Evolutionary conservation across 257 asterid genomes (phyloP), one percentile per base, ranked within the genome.

Genomic region (Verbascum thapsus): DNA sequence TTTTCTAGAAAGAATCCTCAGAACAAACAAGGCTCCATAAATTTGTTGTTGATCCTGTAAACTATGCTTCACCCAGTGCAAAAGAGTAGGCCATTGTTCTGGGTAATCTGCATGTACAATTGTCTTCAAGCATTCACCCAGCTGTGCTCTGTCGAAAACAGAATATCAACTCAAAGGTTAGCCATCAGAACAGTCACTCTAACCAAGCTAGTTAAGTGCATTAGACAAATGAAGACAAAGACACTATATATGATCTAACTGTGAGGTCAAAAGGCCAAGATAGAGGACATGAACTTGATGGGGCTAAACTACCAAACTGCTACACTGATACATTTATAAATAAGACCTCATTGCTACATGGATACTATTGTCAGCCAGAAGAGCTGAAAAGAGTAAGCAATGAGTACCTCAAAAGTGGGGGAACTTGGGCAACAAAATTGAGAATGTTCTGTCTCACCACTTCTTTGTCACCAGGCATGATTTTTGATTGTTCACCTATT

Each of bases 81-180:
- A 57, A 63, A 94, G 95, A 13, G 81, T 73, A 22, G 95, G 98
- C 99, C 99, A 94, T 63, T 94, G 96, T 77, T 94, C 99, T 2
- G 98, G 98, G 74, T 90, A 94, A 71, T 94, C 99, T 2, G 95
- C 84, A 64, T 85, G 90, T 64, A 94, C 51, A 39, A 90, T 80
- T 4, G 96, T 87, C 81, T 88, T 94, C 78, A 94, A 73, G 80
- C 98, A 90, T 73, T 90, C 98, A 3, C 96, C 98, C 63, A 94
- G 77, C 79, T 94, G 99, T 54, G 87, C 83, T 80, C 98, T 94
- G 87, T 61, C 76, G 34, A 77, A 32, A 64, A 30, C 71, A 45
- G 49, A 61, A 47, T 49, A 34, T 54, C 18, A 50, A 40, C 23
- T 73, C 49, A 51, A 58, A 48, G 53, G 71, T 66, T 45, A 69